Base-by-base conservation (phyloP, 805 yeast species). In the Candida nonsorbophila region DNA sequence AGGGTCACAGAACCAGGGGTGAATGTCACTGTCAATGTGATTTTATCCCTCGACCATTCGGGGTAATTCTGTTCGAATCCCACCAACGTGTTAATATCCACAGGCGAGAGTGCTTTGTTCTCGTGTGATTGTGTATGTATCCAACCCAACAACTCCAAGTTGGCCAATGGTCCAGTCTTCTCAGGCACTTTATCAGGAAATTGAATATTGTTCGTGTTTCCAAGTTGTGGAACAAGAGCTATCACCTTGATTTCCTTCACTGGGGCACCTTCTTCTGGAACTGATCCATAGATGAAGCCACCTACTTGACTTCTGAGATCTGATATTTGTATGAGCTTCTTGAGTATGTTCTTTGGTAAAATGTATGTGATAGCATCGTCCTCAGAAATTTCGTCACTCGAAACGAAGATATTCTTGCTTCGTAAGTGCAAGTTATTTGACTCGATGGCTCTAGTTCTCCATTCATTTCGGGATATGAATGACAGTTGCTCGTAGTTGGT, bases 401-500 rank as follows among this genome's bases (percentile, higher is more conserved):
- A 77, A 41, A 79, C 86, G 22, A 83, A 74, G 37, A 84, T 76
- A 44, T 62, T 62, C 49, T 81, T 82, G 5, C 88, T 65, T 26
- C 95, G 76, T 51, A 82, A 56, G 44, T 81, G 80, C 26, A 92
- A 62, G 40, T 76, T 70, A 25, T 83, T 70, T 0, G 94, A 70
- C 1, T 94, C 78, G 27, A 92, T 74, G 0, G 97, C 96, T 22
- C 94, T 61, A 30, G 70, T 69, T 43, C 97, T 70, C 99, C 99
- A 92, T 47, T 87, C 95, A 20, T 87, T 77, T 51, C 77, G 79
- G 1, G 96, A 84, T 25, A 79, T 68, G 51, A 92, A 92, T 10
- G 79, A 60, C 58, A 77, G 79, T 45, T 85, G 92, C 51, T 87
- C 98, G 49, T 84, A 88, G 38, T 77, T 77, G 11, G 88, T 77